Base-by-base conservation (phyloP, 202 grass and related monocot genomes). In the Panicum hallii region DNA sequence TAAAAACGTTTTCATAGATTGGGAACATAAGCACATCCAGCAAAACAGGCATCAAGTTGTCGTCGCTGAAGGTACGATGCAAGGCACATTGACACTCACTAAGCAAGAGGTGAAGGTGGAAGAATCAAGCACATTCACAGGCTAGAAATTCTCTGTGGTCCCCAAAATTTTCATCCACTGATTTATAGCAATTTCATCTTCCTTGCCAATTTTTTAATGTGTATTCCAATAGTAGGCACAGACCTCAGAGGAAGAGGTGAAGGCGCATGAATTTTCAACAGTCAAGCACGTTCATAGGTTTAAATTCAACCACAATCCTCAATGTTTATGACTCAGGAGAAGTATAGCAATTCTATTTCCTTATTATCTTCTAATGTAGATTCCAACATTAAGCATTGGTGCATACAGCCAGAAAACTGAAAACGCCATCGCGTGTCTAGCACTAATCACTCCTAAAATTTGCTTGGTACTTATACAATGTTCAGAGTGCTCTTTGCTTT, bases 281-380 rank as follows among this genome's bases (percentile, higher is more conserved):
- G 42, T 70, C 42, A 48, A 72, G 45, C 22, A 30, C 69, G 32
- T 70, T 47, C 67, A 48, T 70, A 46, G 43, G 67, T 47, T 70
- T 23, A 47, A 49, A 72, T 30, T 47, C 15, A 30, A 11, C 6
- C 22, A 49, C 28, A 15, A 3, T 1, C 69, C 23, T 49, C 47
- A 49, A 16, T 49, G 8, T 48, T 36, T 36, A 72, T 72, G 15
- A 72, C 34, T 74, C 4, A 3, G 1, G 4, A 56, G 53, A 22
- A 41, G 19, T 19, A 52, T 52, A 15, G 11, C 32, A 22, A 56
- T 67, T 60, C 2, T 60, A 67, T 67, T 63, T 78, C 45, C 8
- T 71, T 72, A 40, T 6, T 77, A n/a, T 30, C 17, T 16, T 23
- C 8, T 19, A 78, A 13, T 7, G 58, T 53, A 64, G 79, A 72